Evolutionary conservation across 495 filamentous ascomycete genomes (phyloP).

Genomic region (Daldinia loculata): DNA sequence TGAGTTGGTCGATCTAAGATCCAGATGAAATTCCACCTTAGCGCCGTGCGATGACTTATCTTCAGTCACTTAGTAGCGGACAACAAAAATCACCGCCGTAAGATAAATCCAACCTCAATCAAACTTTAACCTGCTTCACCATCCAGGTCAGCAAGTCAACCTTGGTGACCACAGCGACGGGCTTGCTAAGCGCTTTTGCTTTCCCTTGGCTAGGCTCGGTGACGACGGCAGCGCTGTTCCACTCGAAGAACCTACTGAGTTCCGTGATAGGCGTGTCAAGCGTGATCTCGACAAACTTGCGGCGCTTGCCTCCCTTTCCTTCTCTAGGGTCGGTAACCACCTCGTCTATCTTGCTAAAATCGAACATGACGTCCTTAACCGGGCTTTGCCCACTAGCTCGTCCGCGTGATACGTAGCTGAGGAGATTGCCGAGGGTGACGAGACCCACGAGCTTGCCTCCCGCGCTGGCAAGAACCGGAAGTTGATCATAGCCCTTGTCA

Average conservation of each 20-base stretch:
- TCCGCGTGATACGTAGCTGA: constrained; percentile 84
- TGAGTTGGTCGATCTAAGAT: constrained; percentile 14
- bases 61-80: neutral
- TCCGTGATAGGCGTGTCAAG: constrained; percentile 84
- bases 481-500: constrained; percentile 94
- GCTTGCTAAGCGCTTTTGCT: constrained; percentile 69
- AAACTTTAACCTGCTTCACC: constrained; percentile 72
- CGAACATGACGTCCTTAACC: constrained; percentile 93
- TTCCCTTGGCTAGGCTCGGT: constrained; percentile 69
- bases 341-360: constrained; percentile 85
- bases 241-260: constrained; percentile 92
- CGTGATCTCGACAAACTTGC: constrained; percentile 93
- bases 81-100: neutral
- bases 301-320: constrained; percentile 55
- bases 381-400: constrained; percentile 74
- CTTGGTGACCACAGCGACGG: constrained; percentile 93
- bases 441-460: constrained; percentile 82
- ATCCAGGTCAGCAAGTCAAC: constrained; percentile 95
- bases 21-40: constrained; percentile 21
- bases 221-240: constrained; percentile 94
- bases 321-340: constrained; percentile 84
- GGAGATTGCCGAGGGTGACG: constrained; percentile 92
- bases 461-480: constrained; percentile 80
- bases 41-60: constrained; percentile 26
- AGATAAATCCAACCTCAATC: constrained; percentile 8